Base-by-base conservation (phyloP, 2,329 filamentous ascomycete species). In the Epichloe festucae region DNA sequence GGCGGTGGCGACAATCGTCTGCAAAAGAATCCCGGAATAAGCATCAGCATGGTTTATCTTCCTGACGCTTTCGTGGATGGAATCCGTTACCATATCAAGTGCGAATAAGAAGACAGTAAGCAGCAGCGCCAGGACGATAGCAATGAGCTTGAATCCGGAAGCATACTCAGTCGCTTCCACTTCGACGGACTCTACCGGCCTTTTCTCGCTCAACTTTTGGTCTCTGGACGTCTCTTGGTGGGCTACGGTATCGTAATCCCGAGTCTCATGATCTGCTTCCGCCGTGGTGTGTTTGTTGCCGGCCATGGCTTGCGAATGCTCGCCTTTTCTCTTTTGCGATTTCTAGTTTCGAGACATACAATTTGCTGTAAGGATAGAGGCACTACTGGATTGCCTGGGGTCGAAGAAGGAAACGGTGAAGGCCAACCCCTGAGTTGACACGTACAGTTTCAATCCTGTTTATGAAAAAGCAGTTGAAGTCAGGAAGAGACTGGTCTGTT, bases 1-100 rank as follows among this genome's bases (percentile, higher is more conserved):
- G 12, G 76, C 76, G 2, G 75, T 78, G 7, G 75, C 70, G 48
- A 79, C 68, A 55, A 79, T 78, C 15, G 76, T 78, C 44, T 46
- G 41, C 41, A 14, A n/a, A 15, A 39, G 5, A 39, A 39, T 7
- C 0, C n/a, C 38, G 14, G 4, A n/a, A 40, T 10, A 40, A 40
- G 15, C 5, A 15, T 40, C 38, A 40, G 38, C 15, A 40, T 40
- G n/a, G 17, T 40, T 10, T 17, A 17, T 17, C 38, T 40, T 40
- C 4, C 38, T 17, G 15, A 17, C 15, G 38, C 38, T 17, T 17
- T 40, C 15, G 38, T 40, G 38, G 38, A 40, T 40, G 38, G 14
- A 3, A 15, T 40, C 4, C 38, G n/a, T 40, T 40, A 40, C 38
- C 38, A 40, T 40, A 4, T 40, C 38, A 17, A 40, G 38, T 40